Base-by-base conservation (phyloP, 2,329 filamentous ascomycete genomes). In the Aspergillus sp. region DNA sequence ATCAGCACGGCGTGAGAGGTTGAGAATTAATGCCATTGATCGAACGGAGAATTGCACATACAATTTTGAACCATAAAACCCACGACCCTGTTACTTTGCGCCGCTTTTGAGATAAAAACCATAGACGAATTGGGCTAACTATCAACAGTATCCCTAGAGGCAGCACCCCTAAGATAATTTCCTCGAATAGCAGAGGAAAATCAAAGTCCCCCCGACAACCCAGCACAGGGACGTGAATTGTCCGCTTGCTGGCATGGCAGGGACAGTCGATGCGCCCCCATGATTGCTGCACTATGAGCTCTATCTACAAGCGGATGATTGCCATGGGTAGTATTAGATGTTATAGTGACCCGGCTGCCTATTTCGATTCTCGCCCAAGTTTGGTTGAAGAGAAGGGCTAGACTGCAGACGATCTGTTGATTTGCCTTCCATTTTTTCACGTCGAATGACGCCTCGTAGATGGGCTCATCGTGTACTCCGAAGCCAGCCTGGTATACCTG, bases 141-240 rank as follows among this genome's bases (percentile, higher is more conserved):
- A 76, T 54, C 39, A 78, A 62, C 26, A 77, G 69, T 52, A 80
- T 60, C 2, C 66, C 63, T 46, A 76, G 63, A 18, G 77, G 77
- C 16, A 77, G 58, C 29, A 77, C 69, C 20, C 69, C 67, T 51
- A 80, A 66, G 39, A 80, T 73, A 2, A 71, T 71, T 58, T 81
- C 77, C 61, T 81, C 78, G 57, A 80, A 80, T n/a, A 80, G 68
- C 50, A 80, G 70, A 22, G 78, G 78, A 61, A 80, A 80, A 58
- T 80, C 78, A 61, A 80, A 79, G 12, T 70, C 72, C 20, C 75
- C 73, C 20, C 75, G 72, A 69, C 76, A 78, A 45, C 67, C 65
- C 20, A 65, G 59, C 11, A 72, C 73, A 60, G 71, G 70, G 56
- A 71, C 69, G 26, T 66, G 69, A 42, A 58, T 77, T 72, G 63